These are phyloP conservation scores for Myotisia sp. DNA, from an alignment of 2,329 filamentous ascomycete genomes.

Conservation along the genomic window DNA sequence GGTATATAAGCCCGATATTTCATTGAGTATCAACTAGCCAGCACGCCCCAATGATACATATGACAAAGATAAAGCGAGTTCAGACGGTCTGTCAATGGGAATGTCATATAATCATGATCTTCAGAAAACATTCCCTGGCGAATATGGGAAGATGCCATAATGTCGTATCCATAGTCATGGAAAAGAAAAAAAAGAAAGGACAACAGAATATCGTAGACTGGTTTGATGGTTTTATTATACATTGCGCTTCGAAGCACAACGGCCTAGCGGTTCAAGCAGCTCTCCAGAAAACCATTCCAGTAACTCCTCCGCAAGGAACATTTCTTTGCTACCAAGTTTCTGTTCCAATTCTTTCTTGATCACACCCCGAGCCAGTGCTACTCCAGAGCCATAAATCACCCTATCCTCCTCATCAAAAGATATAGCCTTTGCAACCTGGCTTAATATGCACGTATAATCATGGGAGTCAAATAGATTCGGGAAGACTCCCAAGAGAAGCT, in stretches of 20 bases:
- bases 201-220: too few species aligned
- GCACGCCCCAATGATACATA: too few species aligned
- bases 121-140: too few species aligned
- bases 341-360: constrained; percentile 25
- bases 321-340: constrained; percentile 19
- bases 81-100: too few species aligned
- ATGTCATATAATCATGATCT: too few species aligned
- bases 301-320: constrained; percentile 23
- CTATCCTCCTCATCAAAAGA: constrained; percentile 10
- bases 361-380: constrained; percentile 18
- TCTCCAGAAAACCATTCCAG: constrained; percentile 28
- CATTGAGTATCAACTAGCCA: too few species aligned
- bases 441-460: constrained; percentile 23
- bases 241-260: constrained; percentile 1
- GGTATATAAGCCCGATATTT: too few species aligned
- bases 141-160: too few species aligned
- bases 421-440: constrained; percentile 10
- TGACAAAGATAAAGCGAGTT: too few species aligned
- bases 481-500: constrained; percentile 28
- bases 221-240: too few species aligned
- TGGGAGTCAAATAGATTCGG: constrained; percentile 26
- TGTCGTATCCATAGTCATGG: too few species aligned
- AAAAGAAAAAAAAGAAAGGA: too few species aligned
- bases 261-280: constrained; percentile 11
- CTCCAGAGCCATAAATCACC: constrained; percentile 7